Base-by-base conservation (phyloP, 805 yeast species). In the Wickerhamomyces rabaulensis region DNA sequence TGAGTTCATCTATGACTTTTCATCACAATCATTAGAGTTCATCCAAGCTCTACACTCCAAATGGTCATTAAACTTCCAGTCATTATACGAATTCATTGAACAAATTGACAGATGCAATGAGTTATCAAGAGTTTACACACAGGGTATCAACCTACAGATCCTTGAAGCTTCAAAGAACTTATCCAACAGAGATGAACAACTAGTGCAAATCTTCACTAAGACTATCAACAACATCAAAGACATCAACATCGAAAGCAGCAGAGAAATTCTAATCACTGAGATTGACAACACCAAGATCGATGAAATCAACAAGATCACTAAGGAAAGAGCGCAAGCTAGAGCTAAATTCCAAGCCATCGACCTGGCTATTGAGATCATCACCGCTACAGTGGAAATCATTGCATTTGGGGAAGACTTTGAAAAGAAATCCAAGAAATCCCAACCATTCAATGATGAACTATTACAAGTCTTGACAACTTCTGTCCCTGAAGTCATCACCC, bases 331-430 rank as follows among this genome's bases (percentile, higher is more conserved):
- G 8, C 59, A 58, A 13, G 79, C 86, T 3, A 74, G 76, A 52
- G 65, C 74, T 39, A 74, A 76, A 42, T 64, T 85, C 42, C 83
- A 83, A 52, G 73, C 86, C 4, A 67, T 86, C 20, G 95, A 88
- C 55, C 73, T 84, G 1, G 71, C 85, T 0, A 65, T 91, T 20
- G 98, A 92, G 62, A 63, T 92, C 27, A 69, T 88, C 21, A 80
- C 97, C 1, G 85, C 91, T 1, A 70, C 82, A 7, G 75, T 85
- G 54, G 97, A 90, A 62, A 64, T 69, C 25, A 55, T 73, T 9
- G 77, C 78, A 9, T 53, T 65, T 25, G 36, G 36, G 9, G 36
- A 33, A 33, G 40, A 22, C 9, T 38, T 55, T 46, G 47, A 50
- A 41, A 36, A 43, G 40, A 15, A 42, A 31, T 19, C 40, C 39